Conservation (phyloP, 495 filamentous ascomycete species). For the Xanthoparmelia taractica region DNA sequence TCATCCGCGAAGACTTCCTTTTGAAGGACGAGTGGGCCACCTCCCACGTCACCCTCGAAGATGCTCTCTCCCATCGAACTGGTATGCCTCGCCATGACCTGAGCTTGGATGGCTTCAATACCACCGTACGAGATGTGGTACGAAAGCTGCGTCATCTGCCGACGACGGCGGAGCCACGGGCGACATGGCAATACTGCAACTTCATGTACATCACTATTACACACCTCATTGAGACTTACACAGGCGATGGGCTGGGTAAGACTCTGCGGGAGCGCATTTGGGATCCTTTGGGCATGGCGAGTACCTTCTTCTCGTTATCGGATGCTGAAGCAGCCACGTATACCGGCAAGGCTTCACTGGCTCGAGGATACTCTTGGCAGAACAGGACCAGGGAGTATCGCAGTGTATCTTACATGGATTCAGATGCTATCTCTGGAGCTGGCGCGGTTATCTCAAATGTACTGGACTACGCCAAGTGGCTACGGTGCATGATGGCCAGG, state of each 20-base stretch:
- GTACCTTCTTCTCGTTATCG: conserved; percentile 42
- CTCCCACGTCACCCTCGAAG: conserved; percentile 43
- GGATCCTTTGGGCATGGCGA: conserved; percentile 42
- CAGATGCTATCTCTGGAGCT: conserved; percentile 37
- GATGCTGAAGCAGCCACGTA: conserved; percentile 30
- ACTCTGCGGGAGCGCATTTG: conserved; percentile 39
- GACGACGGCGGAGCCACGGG: conserved; percentile 34
- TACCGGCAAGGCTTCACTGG: conserved; percentile 16
- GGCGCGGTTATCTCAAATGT: conserved; percentile 46
- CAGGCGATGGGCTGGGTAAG: conserved; percentile 37
- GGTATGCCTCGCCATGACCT: conserved; percentile 42
- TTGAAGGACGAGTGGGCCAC: conserved; percentile 40
- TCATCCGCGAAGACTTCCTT: conserved; percentile 50
- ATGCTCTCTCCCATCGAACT: conserved; percentile 44
- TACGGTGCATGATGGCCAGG: conserved; percentile 33
- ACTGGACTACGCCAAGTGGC: conserved; percentile 46
- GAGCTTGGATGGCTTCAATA: conserved; percentile 25
- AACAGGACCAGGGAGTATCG: conserved; percentile 20
- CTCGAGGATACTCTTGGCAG: conserved; percentile 29
- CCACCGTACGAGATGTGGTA: conserved; percentile 29
- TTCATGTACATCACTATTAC: conserved; percentile 42
- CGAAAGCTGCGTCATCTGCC: conserved; percentile 40
- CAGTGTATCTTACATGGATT: conserved; percentile 24
- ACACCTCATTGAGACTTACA: conserved; percentile 39
- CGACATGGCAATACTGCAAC: conserved; percentile 45